These are phyloP conservation scores for Yarrowia osloensis DNA, from an alignment of 805 yeast species.

Conservation along the genomic window DNA sequence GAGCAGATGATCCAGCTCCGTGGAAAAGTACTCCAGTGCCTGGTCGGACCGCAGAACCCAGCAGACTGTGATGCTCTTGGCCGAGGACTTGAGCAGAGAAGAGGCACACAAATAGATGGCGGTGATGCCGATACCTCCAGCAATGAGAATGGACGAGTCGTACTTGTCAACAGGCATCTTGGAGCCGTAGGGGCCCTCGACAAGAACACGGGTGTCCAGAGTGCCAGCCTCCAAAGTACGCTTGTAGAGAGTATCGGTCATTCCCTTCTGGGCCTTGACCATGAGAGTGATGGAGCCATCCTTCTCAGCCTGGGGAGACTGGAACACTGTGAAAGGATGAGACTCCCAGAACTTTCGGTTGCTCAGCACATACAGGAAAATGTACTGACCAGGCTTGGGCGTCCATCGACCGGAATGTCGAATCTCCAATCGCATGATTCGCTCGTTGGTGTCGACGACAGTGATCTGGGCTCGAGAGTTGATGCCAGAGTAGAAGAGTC, in stretches of 20 bases:
- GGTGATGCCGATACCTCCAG: constrained; percentile 69
- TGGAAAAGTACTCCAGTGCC: constrained; percentile 53
- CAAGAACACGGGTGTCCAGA: constrained; percentile 44
- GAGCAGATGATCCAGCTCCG: constrained; percentile 43
- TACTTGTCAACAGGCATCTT: constrained; percentile 52
- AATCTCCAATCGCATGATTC: constrained; percentile 52
- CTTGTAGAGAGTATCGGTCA: constrained; percentile 49
- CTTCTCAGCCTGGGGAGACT: constrained; percentile 39
- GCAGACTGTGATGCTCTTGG: constrained; percentile 11
- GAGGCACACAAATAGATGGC: constrained; percentile 53
- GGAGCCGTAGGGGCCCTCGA: constrained; percentile 68
- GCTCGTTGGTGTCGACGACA: constrained; percentile 47
- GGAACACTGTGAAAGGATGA: constrained; percentile 63
- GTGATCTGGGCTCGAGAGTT: constrained; percentile 42
- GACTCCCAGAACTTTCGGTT: constrained; percentile 63
- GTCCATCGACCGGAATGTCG: constrained; percentile 39
- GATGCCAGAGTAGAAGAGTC: constrained; percentile 60
- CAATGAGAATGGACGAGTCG: constrained; percentile 52
- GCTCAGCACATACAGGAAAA: constrained; percentile 41
- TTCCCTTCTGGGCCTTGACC: constrained; percentile 56
- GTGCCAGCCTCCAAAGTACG: constrained; percentile 32
- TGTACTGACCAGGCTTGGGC: constrained; percentile 35
- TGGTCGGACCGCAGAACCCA: constrained; percentile 64
- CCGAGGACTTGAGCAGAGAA: constrained; percentile 33
- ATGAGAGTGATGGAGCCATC: constrained; percentile 51